Conservation (phyloP, 148 eudicot species). For the Amaranthus palmeri region DNA sequence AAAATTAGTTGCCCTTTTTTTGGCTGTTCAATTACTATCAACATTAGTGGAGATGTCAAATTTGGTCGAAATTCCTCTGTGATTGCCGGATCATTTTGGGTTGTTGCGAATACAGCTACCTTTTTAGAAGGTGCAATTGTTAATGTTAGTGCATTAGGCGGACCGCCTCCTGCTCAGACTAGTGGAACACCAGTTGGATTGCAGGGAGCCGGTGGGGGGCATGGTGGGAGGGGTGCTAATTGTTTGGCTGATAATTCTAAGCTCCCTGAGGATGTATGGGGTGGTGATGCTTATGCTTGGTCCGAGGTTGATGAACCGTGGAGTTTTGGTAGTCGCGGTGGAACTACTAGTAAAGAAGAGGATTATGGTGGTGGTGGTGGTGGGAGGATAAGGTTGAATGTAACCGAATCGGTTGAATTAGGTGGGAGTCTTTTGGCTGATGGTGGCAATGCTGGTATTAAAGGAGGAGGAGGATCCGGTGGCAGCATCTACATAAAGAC, state of each 20-base stretch:
- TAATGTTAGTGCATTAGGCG: constrained; percentile 64
- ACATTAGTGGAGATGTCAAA: constrained; percentile 45
- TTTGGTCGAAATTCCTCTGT: constrained; percentile 46
- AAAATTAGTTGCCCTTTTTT: constrained; percentile 45
- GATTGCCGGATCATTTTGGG: constrained; percentile 47
- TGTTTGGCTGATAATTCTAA: constrained; percentile 63
- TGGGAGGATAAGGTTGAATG: constrained; percentile 58
- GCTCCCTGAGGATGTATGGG: constrained; percentile 84
- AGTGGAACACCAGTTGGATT: constrained; percentile 59
- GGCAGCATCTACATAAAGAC: constrained; percentile 74
- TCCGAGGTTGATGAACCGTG: constrained; percentile 57
- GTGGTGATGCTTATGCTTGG: constrained; percentile 91
- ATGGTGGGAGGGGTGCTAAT: constrained; percentile 93
- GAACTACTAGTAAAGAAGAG: constrained; percentile 54
- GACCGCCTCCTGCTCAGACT: constrained; percentile 46
- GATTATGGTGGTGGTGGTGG: constrained; percentile 92
- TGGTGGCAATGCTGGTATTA: constrained; percentile 74
- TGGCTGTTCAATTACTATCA: constrained; percentile 58
- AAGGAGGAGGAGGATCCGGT: constrained; percentile 96
- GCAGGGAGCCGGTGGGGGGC: constrained; percentile 80
- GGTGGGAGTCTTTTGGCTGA: constrained; percentile 64
- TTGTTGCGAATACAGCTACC: constrained; percentile 33
- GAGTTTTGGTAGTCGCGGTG: constrained; percentile 85
- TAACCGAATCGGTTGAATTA: constrained; percentile 28
- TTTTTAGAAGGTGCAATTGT: constrained; percentile 44